Base-by-base conservation (phyloP, 2,329 filamentous ascomycete species). In the Colletotrichum cordylinicola region DNA sequence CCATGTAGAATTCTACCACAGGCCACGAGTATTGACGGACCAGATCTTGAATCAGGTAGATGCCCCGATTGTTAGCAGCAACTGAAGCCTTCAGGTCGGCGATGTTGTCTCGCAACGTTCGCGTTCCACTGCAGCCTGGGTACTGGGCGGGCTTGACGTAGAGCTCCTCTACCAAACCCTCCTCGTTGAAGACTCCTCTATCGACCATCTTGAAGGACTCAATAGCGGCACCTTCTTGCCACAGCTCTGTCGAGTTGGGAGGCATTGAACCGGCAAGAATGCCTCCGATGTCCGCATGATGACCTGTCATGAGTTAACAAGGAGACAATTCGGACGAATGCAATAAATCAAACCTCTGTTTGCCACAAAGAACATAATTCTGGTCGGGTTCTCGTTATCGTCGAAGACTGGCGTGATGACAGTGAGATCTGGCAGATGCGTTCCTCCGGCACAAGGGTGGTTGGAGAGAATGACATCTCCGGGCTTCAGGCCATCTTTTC, bases 231-330 rank as follows among this genome's bases (percentile, higher is more conserved):
- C 92, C 92, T 83, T 94, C 92, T 80, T 94, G 90, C 81, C 86
- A 93, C 5, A 93, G 87, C 77, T 91, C 90, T 21, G 91, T 90
- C 0, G 93, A 95, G 75, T 94, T 91, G 2, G 94, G 93, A 3
- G 95, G 95, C 95, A 97, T 97, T 2, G 93, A 95, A 1, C 95
- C 95, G 0, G 95, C 94, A 0, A 95, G 88, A 56, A 96, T 96
- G 9, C 95, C 95, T 15, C 95, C 95, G 77, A 97, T 86, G 6
- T 86, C 84, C 0, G 84, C 83, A 21, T 84, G 83, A 55, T 84
- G 82, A 0, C 82, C 82, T 2, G 79, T 80, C 1, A 81, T 81
- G 0, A 82, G 81, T 13, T 80, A 84, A 61, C 29, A 35, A 21
- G 2, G 1, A 6, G 8, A 31, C 15, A 2, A 35, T 61, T 7